Conservation (phyloP, 768 basidiomycete species). For the Kwoniella sp. region DNA sequence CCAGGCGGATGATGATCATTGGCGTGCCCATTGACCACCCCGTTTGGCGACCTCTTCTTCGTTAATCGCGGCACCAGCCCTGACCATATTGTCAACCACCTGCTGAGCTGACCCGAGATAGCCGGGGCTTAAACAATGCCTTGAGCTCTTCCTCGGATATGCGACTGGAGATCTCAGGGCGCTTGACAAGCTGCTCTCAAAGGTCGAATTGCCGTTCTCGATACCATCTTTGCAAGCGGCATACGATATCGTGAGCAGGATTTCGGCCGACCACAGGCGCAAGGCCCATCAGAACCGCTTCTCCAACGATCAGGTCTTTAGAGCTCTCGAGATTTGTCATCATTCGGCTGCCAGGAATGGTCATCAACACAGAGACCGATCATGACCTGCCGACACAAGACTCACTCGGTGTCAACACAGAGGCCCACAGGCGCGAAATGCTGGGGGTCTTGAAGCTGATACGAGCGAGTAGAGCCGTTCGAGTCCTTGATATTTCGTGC, state of each 20-base stretch:
- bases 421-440: background rate
- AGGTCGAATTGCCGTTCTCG: background rate
- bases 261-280: background rate
- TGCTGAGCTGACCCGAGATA: background rate
- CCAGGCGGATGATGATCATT: background rate
- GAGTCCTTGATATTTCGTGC: constrained; percentile 35
- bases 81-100: background rate
- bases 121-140: background rate
- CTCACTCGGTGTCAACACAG: background rate
- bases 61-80: background rate
- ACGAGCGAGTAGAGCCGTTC: constrained; percentile 23
- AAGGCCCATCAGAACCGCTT: background rate
- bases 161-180: background rate
- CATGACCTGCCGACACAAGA: background rate
- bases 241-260: background rate
- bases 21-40: background rate
- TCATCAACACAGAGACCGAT: too few relatives aligned
- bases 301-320: background rate
- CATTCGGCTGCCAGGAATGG: background rate
- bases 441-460: background rate
- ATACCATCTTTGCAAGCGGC: background rate
- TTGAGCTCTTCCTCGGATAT: background rate
- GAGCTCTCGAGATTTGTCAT: background rate
- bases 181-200: background rate
- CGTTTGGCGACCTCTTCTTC: too few relatives aligned